These are phyloP conservation scores for Sugiyamaella valdiviana DNA, from an alignment of 805 yeast species.

Conservation along the genomic window DNA sequence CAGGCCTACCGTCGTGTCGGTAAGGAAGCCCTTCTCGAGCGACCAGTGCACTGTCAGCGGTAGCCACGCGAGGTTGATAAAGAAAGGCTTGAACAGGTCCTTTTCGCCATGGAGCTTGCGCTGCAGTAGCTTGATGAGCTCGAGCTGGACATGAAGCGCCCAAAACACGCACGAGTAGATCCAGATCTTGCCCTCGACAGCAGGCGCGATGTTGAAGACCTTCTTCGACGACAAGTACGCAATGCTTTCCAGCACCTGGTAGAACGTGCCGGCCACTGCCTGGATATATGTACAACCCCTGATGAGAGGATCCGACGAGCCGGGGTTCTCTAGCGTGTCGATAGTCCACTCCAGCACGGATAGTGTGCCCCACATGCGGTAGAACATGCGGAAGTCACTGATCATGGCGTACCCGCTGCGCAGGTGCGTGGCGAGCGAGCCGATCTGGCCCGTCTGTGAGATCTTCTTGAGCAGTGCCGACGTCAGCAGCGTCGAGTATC, in stretches of 20 bases:
- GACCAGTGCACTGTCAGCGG: constrained; percentile 42
- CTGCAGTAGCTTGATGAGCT: constrained; percentile 25
- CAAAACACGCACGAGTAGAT: constrained; percentile 32
- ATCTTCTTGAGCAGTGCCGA: constrained; percentile 6
- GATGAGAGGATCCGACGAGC: constrained; percentile 27
- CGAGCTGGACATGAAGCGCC: constrained; percentile 36
- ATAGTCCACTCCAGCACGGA: constrained; percentile 34
- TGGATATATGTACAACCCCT: constrained; percentile 30
- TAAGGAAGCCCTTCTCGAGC: constrained; percentile 30
- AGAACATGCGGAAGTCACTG: constrained; percentile 34
- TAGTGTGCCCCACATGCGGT: constrained; percentile 34
- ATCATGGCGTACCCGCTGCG: constrained; percentile 22
- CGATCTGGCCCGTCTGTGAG: background rate
- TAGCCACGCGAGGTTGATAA: constrained; percentile 36
- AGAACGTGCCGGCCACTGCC: constrained; percentile 32
- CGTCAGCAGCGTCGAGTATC: constrained; percentile 13
- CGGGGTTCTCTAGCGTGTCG: constrained; percentile 27
- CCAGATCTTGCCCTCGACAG: constrained; percentile 32
- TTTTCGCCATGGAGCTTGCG: constrained; percentile 6
- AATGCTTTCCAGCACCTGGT: constrained; percentile 37
- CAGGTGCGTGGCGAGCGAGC: constrained; percentile 10
- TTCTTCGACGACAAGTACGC: constrained; percentile 36
- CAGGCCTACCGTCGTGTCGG: constrained; percentile 32
- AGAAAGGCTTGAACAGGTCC: constrained; percentile 23
- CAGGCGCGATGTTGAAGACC: constrained; percentile 28